Percentiles rank a stretch among this genome's conserved stretches.
These are phyloP conservation scores for Suhomyces sp. DNA, from an alignment of 805 yeast species.

Conservation along the genomic window DNA sequence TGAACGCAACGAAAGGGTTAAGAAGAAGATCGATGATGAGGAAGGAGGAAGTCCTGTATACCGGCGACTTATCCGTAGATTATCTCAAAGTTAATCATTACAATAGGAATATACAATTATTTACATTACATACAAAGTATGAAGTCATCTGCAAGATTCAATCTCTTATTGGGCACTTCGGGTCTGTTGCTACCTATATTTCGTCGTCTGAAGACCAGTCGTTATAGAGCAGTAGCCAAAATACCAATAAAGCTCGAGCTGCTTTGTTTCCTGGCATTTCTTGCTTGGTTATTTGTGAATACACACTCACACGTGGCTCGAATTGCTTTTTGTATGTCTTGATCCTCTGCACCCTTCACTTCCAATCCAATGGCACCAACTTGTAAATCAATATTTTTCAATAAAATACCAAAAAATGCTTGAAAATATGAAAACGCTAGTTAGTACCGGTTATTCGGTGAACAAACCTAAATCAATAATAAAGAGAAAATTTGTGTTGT, in stretches of 20 bases:
- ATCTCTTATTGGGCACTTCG: no score
- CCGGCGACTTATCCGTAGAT: conserved; percentile 36
- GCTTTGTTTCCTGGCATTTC: no score
- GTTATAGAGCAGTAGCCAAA: no score
- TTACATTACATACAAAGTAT: neutral
- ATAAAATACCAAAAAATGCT: neutral
- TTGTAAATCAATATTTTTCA: neutral
- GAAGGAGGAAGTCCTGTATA: conserved; percentile 34
- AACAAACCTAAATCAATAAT: neutral
- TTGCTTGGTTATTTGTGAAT: no score
- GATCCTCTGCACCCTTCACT: neutral
- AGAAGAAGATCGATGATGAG: conserved; percentile 31
- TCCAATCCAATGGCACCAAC: neutral
- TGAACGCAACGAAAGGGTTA: conserved; percentile 45
- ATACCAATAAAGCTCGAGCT: no score
- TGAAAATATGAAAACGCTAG: neutral
- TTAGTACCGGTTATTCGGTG: neutral
- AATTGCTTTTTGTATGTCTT: neutral
- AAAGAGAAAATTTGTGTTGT: neutral
- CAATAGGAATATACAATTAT: neutral
- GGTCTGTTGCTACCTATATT: no score
- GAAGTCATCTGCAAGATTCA: no score
- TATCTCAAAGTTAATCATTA: conserved; percentile 18
- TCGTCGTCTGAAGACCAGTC: no score
- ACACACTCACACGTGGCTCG: neutral